phyloP scores from a whole-genome alignment of 106 monocot genomes.

The Dendrobium huoshanense region DNA sequence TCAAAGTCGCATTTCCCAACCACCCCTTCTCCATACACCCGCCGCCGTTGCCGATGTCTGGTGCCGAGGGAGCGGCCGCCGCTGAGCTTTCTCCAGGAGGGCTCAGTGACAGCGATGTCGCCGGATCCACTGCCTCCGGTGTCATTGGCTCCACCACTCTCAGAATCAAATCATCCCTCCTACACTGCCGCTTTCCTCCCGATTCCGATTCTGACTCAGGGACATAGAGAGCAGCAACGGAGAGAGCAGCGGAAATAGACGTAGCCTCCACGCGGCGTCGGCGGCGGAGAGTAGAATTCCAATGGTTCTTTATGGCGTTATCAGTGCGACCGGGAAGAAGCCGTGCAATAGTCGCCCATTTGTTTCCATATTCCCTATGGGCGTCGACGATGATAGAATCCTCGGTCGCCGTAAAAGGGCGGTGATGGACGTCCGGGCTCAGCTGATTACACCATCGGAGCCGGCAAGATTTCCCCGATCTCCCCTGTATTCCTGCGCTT shows the following conservation, averaged over 20 bases:
- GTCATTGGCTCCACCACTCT: neutral
- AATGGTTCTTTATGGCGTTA: conserved; percentile 63
- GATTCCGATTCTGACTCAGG: conserved; percentile 18
- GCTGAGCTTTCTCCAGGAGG: conserved; percentile 7
- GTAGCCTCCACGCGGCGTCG: conserved; percentile 4
- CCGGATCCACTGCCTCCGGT: neutral
- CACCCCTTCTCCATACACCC: neutral
- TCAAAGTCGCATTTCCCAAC: conserved; percentile 8
- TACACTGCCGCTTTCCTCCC: conserved; percentile 15
- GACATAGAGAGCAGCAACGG: neutral
- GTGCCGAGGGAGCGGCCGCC: conserved; percentile 1
- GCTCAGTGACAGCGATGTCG: conserved; percentile 14
- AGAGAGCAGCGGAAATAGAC: neutral
- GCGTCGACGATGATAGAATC: conserved; percentile 24
- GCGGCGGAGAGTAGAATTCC: conserved; percentile 45
- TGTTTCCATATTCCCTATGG: conserved; percentile 22
- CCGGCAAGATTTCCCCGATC: conserved; percentile 37
- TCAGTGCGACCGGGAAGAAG: conserved; percentile 50
- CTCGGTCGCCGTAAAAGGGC: conserved; percentile 26
- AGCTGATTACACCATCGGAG: conserved; percentile 38
- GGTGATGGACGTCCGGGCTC: conserved; percentile 30
- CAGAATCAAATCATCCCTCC: conserved; percentile 3
- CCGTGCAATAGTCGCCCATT: conserved; percentile 38
- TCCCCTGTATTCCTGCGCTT: conserved; percentile 22
- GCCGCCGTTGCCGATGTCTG: neutral